Conservation (phyloP, 257 asterid genomes). For the Ehretia macrophylla region DNA sequence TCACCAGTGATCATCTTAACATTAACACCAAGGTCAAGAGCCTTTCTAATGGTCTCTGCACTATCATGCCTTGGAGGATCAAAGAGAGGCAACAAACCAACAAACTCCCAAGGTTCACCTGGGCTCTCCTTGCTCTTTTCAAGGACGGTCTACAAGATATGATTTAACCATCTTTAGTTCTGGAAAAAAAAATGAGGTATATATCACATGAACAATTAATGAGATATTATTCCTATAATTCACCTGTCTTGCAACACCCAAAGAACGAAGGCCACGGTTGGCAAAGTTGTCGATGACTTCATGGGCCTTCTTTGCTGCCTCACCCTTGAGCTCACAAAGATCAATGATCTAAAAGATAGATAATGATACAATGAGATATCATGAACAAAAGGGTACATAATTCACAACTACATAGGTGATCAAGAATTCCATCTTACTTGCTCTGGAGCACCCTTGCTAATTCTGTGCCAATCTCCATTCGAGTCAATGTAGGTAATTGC, state of each 20-base stretch:
- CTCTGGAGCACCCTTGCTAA: constrained; percentile 96
- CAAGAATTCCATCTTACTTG: constrained; percentile 41
- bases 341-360: constrained; percentile 60
- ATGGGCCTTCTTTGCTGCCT: constrained; percentile 45
- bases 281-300: constrained; percentile 63
- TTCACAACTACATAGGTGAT: neutral
- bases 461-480: constrained; percentile 64
- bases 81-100: constrained; percentile 76
- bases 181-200: neutral
- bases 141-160: constrained; percentile 38
- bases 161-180: neutral
- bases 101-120: constrained; percentile 77
- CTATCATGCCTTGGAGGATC: constrained; percentile 97
- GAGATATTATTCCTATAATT: neutral
- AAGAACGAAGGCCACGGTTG: constrained; percentile 85
- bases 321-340: constrained; percentile 67
- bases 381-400: neutral
- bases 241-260: constrained; percentile 74
- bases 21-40: constrained; percentile 86
- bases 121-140: constrained; percentile 61
- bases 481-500: constrained; percentile 73
- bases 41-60: constrained; percentile 77
- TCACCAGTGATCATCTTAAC: constrained; percentile 97
- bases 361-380: neutral
- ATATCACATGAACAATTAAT: neutral